Percentiles rank a stretch among this genome's conserved stretches.
phyloP scores from a whole-genome alignment of 768 basidiomycete genomes.

The Mycena rosella region DNA sequence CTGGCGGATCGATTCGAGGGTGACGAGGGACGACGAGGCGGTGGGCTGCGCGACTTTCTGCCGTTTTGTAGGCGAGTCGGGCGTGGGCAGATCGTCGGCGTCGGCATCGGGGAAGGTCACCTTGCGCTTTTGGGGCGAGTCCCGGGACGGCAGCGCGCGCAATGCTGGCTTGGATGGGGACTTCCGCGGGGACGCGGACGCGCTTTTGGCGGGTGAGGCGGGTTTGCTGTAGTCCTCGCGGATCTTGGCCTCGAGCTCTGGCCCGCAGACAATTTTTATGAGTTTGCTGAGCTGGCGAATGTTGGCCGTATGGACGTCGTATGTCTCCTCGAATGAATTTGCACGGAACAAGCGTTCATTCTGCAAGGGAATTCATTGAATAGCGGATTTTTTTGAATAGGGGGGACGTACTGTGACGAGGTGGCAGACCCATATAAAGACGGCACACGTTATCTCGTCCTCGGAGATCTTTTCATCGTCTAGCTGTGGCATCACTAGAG shows the following conservation, averaged over 20 bases:
- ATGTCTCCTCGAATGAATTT: constrained; percentile 29
- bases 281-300: constrained; percentile 11
- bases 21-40: constrained; percentile 29
- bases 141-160: constrained; percentile 52
- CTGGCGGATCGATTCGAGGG: constrained; percentile 30
- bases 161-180: constrained; percentile 27
- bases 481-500: constrained; percentile 35
- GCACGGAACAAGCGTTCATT: constrained; percentile 31
- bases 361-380: constrained; percentile 30
- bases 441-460: constrained; percentile 49
- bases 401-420: constrained; percentile 50
- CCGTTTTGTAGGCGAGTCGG: constrained; percentile 59
- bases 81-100: constrained; percentile 48
- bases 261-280: constrained; percentile 12
- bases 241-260: constrained; percentile 13
- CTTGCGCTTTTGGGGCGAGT: constrained; percentile 54
- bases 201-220: constrained; percentile 38
- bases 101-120: constrained; percentile 42
- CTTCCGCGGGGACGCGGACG: constrained; percentile 35
- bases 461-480: constrained; percentile 37
- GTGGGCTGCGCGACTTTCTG: constrained; percentile 43
- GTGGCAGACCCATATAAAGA: constrained; percentile 63
- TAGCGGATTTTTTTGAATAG: background rate
- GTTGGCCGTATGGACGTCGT: constrained; percentile 2
- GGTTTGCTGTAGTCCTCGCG: constrained; percentile 36